Evolutionary conservation across 495 filamentous ascomycete genomes (phyloP).

Genomic region (Aspergillus incahuasiensis): DNA sequence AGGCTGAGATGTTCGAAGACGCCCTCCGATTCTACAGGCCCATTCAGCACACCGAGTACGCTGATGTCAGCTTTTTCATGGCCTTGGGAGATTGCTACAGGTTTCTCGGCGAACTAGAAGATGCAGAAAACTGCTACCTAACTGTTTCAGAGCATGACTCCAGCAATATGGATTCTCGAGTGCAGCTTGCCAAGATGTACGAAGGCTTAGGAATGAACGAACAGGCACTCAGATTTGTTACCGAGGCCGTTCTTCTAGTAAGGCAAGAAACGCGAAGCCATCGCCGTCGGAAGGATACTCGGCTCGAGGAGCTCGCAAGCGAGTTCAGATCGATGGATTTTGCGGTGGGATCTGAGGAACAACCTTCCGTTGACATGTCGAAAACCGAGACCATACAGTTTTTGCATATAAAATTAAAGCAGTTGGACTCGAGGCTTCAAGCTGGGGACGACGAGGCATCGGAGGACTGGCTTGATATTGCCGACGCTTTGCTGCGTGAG

Average conservation of each 20-base stretch:
- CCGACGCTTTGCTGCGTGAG: conserved; percentile 69
- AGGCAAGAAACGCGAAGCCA: conserved; percentile 35
- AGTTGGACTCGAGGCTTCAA: conserved; percentile 47
- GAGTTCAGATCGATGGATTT: conserved; percentile 27
- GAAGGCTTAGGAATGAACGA: conserved; percentile 63
- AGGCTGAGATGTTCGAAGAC: conserved; percentile 49
- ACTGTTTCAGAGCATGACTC: conserved; percentile 65
- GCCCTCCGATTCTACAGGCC: conserved; percentile 73
- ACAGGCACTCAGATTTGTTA: conserved; percentile 67
- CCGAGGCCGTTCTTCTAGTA: conserved; percentile 64
- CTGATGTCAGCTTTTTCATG: conserved; percentile 59
- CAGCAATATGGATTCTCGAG: conserved; percentile 64
- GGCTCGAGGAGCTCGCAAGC: conserved; percentile 39
- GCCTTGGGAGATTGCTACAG: conserved; percentile 71
- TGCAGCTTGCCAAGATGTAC: conserved; percentile 74
- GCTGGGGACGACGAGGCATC: conserved; percentile 50
- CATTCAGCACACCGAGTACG: conserved; percentile 54
- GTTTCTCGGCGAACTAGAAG: conserved; percentile 52
- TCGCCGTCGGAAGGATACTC: conserved; percentile 35
- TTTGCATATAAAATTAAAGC: conserved; percentile 52
- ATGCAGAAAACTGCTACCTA: conserved; percentile 72
- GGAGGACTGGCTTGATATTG: conserved; percentile 68
- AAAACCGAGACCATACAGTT: conserved; percentile 49
- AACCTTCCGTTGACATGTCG: conserved; percentile 8
- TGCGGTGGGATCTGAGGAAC: conserved; percentile 14